phyloP scores from a whole-genome alignment of 2,329 filamentous ascomycete species.

The Aspergillus sp. region DNA sequence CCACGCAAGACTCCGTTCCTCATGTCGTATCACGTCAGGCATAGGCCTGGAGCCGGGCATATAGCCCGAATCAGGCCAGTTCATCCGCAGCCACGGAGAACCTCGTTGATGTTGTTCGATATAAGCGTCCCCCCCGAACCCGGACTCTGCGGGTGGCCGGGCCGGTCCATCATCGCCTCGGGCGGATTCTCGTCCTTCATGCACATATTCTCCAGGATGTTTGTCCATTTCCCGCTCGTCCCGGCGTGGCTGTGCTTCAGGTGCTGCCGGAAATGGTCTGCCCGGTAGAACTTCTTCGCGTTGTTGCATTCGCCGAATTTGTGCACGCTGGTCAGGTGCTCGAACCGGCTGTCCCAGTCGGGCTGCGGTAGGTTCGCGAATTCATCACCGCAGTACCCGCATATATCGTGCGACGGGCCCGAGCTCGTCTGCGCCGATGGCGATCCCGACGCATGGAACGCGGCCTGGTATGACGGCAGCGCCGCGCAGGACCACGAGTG shows the following conservation, averaged over 20 bases:
- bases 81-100: constrained; percentile 22
- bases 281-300: constrained; percentile 94
- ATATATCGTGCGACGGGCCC: constrained; percentile 54
- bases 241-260: constrained; percentile 95
- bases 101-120: constrained; percentile 21
- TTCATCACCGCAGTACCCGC: constrained; percentile 92
- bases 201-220: constrained; percentile 92
- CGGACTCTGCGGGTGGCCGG: neutral
- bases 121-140: constrained; percentile 10
- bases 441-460: constrained; percentile 71
- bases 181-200: constrained; percentile 68
- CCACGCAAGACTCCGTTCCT: too few relatives aligned
- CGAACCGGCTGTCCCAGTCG: constrained; percentile 78
- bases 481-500: constrained; percentile 97
- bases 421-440: constrained; percentile 24
- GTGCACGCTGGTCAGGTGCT: constrained; percentile 82
- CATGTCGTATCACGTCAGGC: neutral
- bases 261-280: constrained; percentile 96
- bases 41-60: too few relatives aligned
- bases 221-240: constrained; percentile 97
- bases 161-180: constrained; percentile 16
- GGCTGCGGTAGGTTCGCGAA: constrained; percentile 65
- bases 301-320: constrained; percentile 98
- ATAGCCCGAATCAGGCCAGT: too few relatives aligned
- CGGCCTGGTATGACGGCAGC: constrained; percentile 62